These are phyloP conservation scores for Lactifluus echinatus DNA, from an alignment of 768 basidiomycete species.

Conservation along the genomic window DNA sequence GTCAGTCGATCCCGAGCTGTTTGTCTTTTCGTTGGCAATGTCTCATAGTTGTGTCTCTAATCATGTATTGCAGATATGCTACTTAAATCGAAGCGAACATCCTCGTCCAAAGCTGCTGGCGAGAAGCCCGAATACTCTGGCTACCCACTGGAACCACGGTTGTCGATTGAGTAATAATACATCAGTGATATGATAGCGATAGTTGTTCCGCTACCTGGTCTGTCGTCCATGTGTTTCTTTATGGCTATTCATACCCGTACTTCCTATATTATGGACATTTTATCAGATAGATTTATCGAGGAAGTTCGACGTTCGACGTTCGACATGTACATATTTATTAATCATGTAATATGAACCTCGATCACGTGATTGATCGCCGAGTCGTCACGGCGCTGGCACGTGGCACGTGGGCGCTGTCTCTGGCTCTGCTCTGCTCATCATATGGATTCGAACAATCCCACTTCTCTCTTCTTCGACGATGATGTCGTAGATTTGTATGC, in stretches of 20 bases:
- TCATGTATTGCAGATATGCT: constrained; percentile 7
- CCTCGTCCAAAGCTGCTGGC: constrained; percentile 27
- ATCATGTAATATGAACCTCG: too few relatives aligned
- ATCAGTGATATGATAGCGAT: neutral
- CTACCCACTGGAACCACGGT: constrained; percentile 47
- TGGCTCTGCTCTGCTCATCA: neutral
- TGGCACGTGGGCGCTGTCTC: too few relatives aligned
- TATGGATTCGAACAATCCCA: constrained; percentile 49
- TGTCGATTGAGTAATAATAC: constrained; percentile 60
- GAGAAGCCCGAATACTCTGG: constrained; percentile 44
- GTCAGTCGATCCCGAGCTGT: constrained; percentile 41
- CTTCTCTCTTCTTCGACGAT: constrained; percentile 68
- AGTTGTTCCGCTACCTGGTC: neutral
- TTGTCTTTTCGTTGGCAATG: neutral
- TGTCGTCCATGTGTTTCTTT: neutral
- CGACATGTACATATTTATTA: too few relatives aligned
- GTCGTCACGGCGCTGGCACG: neutral
- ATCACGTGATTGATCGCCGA: constrained; percentile 4
- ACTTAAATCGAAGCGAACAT: neutral
- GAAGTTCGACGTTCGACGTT: too few relatives aligned
- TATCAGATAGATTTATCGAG: too few relatives aligned
- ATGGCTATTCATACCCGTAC: neutral
- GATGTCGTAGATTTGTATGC: constrained; percentile 74
- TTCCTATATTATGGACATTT: neutral
- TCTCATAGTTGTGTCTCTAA: constrained; percentile 8